Evolutionary conservation across 208 protist species (phyloP).

Genomic region (Trypanosoma cruzi): DNA sequence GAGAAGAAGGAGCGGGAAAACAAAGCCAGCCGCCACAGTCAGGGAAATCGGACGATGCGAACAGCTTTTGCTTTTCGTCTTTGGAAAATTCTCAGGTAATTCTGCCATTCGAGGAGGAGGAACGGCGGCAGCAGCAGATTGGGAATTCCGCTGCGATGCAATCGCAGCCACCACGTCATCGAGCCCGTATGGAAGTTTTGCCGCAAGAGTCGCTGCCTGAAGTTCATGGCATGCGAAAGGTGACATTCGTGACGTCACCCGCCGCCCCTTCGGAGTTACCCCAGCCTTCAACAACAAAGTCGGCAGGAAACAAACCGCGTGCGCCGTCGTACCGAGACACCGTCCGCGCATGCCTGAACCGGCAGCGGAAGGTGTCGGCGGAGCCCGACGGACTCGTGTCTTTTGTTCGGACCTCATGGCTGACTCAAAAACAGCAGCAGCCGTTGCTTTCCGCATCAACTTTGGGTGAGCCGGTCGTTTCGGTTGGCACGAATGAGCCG

Average conservation of each 20-base stretch:
- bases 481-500: neutral
- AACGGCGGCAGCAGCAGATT: neutral
- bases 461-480: neutral
- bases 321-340: slow-evolving; percentile 5
- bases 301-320: neutral
- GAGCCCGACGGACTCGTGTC: neutral
- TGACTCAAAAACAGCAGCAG: neutral
- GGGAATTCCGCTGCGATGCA: neutral
- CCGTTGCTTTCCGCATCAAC: neutral
- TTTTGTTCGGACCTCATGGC: neutral
- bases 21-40: neutral
- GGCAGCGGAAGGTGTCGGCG: neutral
- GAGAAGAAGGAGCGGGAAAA: neutral
- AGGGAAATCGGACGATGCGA: neutral
- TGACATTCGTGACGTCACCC: slow-evolving; percentile 10
- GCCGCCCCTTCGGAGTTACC: neutral
- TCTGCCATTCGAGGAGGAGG: slow-evolving; percentile 16
- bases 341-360: slow-evolving; percentile 3
- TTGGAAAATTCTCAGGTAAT: slow-evolving; percentile 5
- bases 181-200: neutral
- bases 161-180: slow-evolving; percentile 1
- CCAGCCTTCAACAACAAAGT: neutral
- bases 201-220: neutral
- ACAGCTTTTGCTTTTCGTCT: neutral
- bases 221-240: neutral